phyloP scores from a whole-genome alignment of 768 basidiomycete species.

The Tricholoma sp. region DNA sequence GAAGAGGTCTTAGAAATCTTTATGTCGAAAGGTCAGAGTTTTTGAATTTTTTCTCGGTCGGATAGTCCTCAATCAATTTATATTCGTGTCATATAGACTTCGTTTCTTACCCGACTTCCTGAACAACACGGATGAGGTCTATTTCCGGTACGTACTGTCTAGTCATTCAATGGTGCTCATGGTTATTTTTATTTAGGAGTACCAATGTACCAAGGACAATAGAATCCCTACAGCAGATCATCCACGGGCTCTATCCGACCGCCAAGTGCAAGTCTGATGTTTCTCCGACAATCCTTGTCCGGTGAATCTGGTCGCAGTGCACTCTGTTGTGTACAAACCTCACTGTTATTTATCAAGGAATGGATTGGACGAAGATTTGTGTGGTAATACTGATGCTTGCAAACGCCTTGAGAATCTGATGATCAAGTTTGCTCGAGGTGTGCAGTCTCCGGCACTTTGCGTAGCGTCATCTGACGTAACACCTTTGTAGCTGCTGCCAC shows the following conservation, averaged over 20 bases:
- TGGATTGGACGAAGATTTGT: conserved; percentile 62
- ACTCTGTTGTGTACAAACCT: neutral
- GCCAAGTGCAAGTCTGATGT: conserved; percentile 39
- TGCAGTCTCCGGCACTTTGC: neutral
- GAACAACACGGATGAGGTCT: conserved; percentile 38
- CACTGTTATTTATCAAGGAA: conserved; percentile 37
- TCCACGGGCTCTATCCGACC: conserved; percentile 68
- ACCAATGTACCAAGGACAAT: conserved; percentile 78
- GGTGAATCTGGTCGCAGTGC: conserved; percentile 30
- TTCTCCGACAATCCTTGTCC: conserved; percentile 47
- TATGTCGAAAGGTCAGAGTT: conserved; percentile 58
- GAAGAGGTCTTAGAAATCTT: conserved; percentile 50
- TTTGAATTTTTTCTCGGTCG: neutral
- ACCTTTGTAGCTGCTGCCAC: conserved; percentile 51
- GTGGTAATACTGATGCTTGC: conserved; percentile 66
- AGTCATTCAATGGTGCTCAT: neutral
- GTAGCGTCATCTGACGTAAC: neutral
- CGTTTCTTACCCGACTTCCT: conserved; percentile 56
- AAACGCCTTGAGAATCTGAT: conserved; percentile 61
- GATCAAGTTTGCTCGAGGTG: conserved; percentile 61
- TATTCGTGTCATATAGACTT: conserved; percentile 36
- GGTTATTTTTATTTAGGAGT: conserved; percentile 33
- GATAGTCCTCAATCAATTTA: neutral
- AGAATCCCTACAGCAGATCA: conserved; percentile 67
- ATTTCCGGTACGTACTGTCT: conserved; percentile 44